Evolutionary conservation across 1,284 basidiomycete genomes (phyloP), one percentile per base, ranked within the genome.

Genomic region (Pseudozyma tsukubaensis): DNA sequence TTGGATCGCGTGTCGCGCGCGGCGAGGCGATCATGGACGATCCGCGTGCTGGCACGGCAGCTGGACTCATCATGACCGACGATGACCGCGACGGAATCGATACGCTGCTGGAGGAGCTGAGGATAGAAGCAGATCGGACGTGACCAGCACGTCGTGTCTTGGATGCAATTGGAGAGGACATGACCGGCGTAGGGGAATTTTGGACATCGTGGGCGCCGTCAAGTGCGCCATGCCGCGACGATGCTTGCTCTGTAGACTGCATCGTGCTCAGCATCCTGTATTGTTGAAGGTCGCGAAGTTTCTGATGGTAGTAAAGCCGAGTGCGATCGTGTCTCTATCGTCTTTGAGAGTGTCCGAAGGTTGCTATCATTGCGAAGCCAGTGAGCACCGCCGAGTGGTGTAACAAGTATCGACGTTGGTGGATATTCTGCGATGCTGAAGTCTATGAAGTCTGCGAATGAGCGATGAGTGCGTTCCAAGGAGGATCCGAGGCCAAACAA

Each of bases 81-180:
- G 72, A 71, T 12, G 72, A 67, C 12, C 72, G 72, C 13, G 72
- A 75, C 4, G 72, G 72, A 35, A 71, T 71, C 60, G 63, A 72
- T 19, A 72, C 59, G 40, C 63, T 66, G 69, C 69, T 72, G n/a
- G 62, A 56, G 18, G 69, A 62, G 59, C 69, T 72, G 7, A 73
- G 57, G 16, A 68, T 73, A 10, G 70, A 73, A 24, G 70, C 52
- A 2, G 70, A 73, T 8, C 70, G 70, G 11, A 50, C 50, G 34
- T 70, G 68, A 19, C 57, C 61, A 24, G 54, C 57, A 44, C 56
- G 67, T 52, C 60, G 49, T 18, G 39, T 43, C 24, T 50, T 16
- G 36, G 65, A 35, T 1, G 65, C 58, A n/a, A 32, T 39, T 4
- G 60, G 39, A 2, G 52, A 29, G 2, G 60, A 29, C 7, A 37